A percentile compares a stretch with the other conserved stretches of the same genome.
phyloP scores from a whole-genome alignment of 2,329 filamentous ascomycete genomes.

The Coniosporium uncinatum region DNA sequence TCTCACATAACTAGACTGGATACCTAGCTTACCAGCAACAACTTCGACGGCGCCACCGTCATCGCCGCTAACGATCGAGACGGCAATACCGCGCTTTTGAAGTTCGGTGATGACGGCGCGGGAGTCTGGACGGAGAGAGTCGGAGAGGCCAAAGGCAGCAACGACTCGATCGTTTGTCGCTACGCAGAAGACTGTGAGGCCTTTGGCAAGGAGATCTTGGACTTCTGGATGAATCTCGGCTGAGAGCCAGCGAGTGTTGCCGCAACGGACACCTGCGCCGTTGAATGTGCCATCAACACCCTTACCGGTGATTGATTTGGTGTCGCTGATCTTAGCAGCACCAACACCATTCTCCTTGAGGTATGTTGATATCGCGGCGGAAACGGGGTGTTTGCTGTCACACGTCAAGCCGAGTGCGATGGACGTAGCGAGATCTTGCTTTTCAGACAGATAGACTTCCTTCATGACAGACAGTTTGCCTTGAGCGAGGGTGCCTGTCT shows the following conservation, averaged over 20 bases:
- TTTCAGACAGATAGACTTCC: neutral
- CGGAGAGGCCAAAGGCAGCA: conserved; percentile 45
- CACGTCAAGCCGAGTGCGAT: neutral
- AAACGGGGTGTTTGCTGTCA: conserved; percentile 45
- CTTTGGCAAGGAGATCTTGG: neutral
- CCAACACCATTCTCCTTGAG: conserved; percentile 19
- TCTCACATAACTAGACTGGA: no score
- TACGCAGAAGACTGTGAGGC: conserved; percentile 43
- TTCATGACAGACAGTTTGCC: neutral
- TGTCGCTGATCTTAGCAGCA: neutral
- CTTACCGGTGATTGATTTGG: conserved; percentile 33
- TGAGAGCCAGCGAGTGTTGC: neutral
- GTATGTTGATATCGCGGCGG: conserved; percentile 37
- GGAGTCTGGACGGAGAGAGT: conserved; percentile 42
- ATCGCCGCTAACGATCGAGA: conserved; percentile 54
- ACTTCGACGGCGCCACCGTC: conserved; percentile 37
- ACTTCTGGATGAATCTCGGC: neutral
- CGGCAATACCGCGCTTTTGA: conserved; percentile 35
- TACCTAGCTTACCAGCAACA: conserved; percentile 22
- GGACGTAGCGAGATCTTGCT: neutral
- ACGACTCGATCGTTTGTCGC: conserved; percentile 35
- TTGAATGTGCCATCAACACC: conserved; percentile 22
- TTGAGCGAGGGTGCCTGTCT: conserved; percentile 75
- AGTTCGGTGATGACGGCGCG: conserved; percentile 45
- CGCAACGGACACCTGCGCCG: neutral